Percentiles rank a stretch among this genome's conserved stretches.
Evolutionary conservation across 1,284 basidiomycete genomes (phyloP).

Genomic region (Cryptococcus neoformans): DNA sequence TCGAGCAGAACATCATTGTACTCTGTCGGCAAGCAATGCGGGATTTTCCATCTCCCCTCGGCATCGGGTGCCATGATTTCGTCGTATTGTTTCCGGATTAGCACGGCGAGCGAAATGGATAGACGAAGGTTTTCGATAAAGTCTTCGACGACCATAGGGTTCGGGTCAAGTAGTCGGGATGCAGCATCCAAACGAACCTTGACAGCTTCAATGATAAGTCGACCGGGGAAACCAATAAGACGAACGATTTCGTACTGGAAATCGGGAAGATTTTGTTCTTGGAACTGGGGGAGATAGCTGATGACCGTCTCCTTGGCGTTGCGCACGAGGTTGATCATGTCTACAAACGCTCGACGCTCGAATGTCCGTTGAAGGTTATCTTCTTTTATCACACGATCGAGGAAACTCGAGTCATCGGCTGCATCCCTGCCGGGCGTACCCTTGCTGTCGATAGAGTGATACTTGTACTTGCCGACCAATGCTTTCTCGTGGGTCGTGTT

Average conservation of each 20-base stretch:
- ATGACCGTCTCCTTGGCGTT: conserved; percentile 86
- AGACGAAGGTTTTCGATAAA: conserved; percentile 92
- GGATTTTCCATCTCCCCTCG: conserved; percentile 82
- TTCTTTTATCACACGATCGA: conserved; percentile 93
- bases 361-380: conserved; percentile 92
- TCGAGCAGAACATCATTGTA: conserved; percentile 89
- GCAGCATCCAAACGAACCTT: conserved; percentile 88
- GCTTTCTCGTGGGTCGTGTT: conserved; percentile 60
- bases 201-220: conserved; percentile 87
- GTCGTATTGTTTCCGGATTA: conserved; percentile 91
- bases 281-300: conserved; percentile 54
- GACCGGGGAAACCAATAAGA: conserved; percentile 91
- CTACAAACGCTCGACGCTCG: conserved; percentile 86
- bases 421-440: conserved; percentile 25
- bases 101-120: conserved; percentile 87
- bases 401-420: conserved; percentile 72
- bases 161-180: conserved; percentile 81
- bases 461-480: conserved; percentile 38
- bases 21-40: conserved; percentile 78
- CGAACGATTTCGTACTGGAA: conserved; percentile 92
- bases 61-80: conserved; percentile 83
- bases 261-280: conserved; percentile 78
- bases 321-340: conserved; percentile 79
- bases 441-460: conserved; percentile 40
- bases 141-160: conserved; percentile 86